phyloP scores from a whole-genome alignment of 2,329 filamentous ascomycete genomes.

The Hypoxylon sp. region DNA sequence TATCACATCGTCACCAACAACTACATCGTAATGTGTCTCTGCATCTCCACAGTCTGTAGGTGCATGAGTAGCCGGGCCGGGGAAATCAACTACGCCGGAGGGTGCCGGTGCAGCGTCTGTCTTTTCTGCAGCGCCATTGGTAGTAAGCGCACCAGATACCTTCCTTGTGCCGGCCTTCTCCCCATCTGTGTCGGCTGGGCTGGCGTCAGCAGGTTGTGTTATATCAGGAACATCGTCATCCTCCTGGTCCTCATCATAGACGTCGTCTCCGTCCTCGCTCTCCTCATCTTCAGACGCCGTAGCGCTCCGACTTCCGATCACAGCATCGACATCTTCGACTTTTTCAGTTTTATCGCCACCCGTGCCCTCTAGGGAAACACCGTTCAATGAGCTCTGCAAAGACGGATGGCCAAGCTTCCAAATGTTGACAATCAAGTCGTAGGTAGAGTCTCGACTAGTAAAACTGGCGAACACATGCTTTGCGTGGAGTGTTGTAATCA shows the following conservation, averaged over 20 bases:
- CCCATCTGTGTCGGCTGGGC: conserved; percentile 65
- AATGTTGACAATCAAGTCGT: conserved; percentile 96
- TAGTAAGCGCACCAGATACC: conserved; percentile 70
- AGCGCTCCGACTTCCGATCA: conserved; percentile 65
- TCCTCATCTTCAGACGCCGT: conserved; percentile 71
- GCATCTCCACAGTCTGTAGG: conserved; percentile 89
- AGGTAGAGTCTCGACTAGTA: conserved; percentile 93
- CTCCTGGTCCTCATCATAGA: conserved; percentile 85
- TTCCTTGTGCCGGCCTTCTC: conserved; percentile 80
- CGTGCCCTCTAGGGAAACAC: conserved; percentile 83
- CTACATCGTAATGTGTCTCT: conserved; percentile 84
- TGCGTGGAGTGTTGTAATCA: conserved; percentile 95
- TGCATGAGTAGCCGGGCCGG: conserved; percentile 84
- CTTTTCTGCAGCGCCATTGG: conserved; percentile 66
- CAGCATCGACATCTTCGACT: conserved; percentile 67
- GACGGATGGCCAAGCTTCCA: conserved; percentile 98
- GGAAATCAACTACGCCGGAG: conserved; percentile 75
- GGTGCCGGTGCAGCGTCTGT: conserved; percentile 63
- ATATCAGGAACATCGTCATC: conserved; percentile 70
- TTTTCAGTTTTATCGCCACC: conserved; percentile 95
- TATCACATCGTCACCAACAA: conserved; percentile 88
- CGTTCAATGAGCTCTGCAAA: conserved; percentile 90
- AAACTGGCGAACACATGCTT: conserved; percentile 97
- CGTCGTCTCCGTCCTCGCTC: conserved; percentile 80
- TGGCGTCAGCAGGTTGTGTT: conserved; percentile 59